Evolutionary conservation across 2,329 filamentous ascomycete genomes (phyloP).

Genomic region (Setomelanomma holmii): DNA sequence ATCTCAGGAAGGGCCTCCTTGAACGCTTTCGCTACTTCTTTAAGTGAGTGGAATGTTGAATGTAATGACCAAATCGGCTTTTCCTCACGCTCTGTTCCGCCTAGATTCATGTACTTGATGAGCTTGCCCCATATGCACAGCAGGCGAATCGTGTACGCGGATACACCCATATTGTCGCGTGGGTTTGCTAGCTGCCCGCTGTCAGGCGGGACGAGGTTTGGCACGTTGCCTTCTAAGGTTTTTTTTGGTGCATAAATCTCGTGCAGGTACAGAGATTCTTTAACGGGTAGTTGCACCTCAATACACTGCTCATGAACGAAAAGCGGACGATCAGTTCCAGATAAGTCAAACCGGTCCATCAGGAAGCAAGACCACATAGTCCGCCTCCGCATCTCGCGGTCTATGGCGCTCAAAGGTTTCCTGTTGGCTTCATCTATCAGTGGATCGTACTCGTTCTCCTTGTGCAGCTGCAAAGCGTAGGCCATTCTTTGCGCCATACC

Average conservation of each 20-base stretch:
- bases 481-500: conserved; percentile 97
- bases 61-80: conserved; percentile 81
- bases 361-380: conserved; percentile 99
- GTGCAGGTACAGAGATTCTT: conserved; percentile 86
- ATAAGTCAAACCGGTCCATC: conserved; percentile 98
- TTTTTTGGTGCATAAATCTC: conserved; percentile 91
- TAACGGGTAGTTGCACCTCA: conserved; percentile 87
- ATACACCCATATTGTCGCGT: conserved; percentile 89
- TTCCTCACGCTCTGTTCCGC: conserved; percentile 79
- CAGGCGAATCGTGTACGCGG: conserved; percentile 84
- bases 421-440: conserved; percentile 65
- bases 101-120: conserved; percentile 88
- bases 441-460: conserved; percentile 85
- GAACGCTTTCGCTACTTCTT: conserved; percentile 74
- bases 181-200: conserved; percentile 70
- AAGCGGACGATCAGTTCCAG: conserved; percentile 87
- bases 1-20: conserved; percentile 71
- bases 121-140: conserved; percentile 91
- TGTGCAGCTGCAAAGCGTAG: conserved; percentile 91
- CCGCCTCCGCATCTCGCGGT: conserved; percentile 88
- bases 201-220: conserved; percentile 67
- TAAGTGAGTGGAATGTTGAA: conserved; percentile 77
- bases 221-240: conserved; percentile 74
- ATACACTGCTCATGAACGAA: conserved; percentile 91
- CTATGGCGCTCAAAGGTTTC: conserved; percentile 81